Conservation (phyloP, 805 yeast genomes). For the Kuraishia piskuri region DNA sequence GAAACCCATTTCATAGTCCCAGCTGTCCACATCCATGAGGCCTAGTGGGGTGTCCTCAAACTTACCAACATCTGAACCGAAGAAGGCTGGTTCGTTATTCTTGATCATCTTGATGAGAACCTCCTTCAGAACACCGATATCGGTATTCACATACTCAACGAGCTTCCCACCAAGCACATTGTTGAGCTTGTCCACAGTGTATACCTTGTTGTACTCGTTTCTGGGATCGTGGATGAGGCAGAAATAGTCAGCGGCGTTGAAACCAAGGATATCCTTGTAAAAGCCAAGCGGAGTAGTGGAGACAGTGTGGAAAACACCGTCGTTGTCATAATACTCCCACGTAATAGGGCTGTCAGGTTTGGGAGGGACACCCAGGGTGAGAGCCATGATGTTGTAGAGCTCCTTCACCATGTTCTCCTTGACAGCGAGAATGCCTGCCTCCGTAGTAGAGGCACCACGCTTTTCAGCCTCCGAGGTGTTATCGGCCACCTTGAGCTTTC, state of each 20-base stretch:
- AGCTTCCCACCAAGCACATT: conserved; percentile 68
- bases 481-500: conserved; percentile 37
- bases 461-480: conserved; percentile 25
- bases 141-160: conserved; percentile 66
- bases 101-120: conserved; percentile 64
- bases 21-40: conserved; percentile 61
- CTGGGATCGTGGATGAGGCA: conserved; percentile 83
- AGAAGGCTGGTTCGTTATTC: conserved; percentile 73
- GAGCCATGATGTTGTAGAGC: conserved; percentile 56
- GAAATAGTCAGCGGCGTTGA: conserved; percentile 43
- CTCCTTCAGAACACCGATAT: conserved; percentile 47
- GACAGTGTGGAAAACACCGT: conserved; percentile 43
- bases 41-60: conserved; percentile 57
- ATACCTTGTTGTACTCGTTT: conserved; percentile 54
- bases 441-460: conserved; percentile 3
- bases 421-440: conserved; percentile 11
- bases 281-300: conserved; percentile 61
- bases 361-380: conserved; percentile 76
- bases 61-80: conserved; percentile 82
- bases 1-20: conserved; percentile 59
- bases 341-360: conserved; percentile 53
- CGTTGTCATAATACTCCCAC: conserved; percentile 76
- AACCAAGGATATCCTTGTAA: conserved; percentile 45
- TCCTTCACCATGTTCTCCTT: conserved; percentile 42
- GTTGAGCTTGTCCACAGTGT: conserved; percentile 71